phyloP scores from a whole-genome alignment of 495 filamentous ascomycete genomes.

The Neurospora sp. region DNA sequence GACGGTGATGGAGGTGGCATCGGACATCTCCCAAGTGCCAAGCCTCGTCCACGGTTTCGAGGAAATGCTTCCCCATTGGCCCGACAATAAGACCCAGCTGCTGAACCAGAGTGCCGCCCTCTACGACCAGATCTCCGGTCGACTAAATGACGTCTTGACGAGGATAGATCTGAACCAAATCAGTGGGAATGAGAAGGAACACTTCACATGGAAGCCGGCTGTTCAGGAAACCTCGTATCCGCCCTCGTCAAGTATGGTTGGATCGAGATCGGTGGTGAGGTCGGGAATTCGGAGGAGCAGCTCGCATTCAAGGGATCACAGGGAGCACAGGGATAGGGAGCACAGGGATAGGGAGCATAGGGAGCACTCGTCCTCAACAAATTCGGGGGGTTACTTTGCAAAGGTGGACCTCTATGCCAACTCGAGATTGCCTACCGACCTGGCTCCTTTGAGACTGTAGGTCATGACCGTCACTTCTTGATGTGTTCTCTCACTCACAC shows the following conservation, averaged over 20 bases:
- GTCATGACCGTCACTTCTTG: conserved; percentile 11
- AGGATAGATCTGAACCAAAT: conserved; percentile 59
- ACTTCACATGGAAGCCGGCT: conserved; percentile 36
- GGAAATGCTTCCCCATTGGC: conserved; percentile 26
- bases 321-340: conserved; percentile 20
- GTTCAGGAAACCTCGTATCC: not conserved
- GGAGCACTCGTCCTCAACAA: conserved; percentile 24
- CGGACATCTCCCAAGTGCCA: conserved; percentile 20
- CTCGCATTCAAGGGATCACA: not conserved
- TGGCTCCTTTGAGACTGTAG: conserved; percentile 56
- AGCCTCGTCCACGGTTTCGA: conserved; percentile 20
- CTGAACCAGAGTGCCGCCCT: conserved; percentile 38
- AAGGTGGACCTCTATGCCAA: conserved; percentile 74
- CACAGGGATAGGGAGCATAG: conserved; percentile 27
- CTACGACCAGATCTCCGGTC: conserved; percentile 45
- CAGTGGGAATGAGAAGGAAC: conserved; percentile 50
- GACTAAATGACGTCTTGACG: conserved; percentile 54
- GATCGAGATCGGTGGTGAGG: conserved; percentile 4
- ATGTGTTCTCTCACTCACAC: conserved; percentile 1
- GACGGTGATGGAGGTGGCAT: conserved; percentile 27
- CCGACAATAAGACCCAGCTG: conserved; percentile 28
- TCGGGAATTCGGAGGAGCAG: conserved; percentile 13
- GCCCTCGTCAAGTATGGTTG: not conserved
- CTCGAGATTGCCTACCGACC: conserved; percentile 55
- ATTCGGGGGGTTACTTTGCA: conserved; percentile 51